Percentiles rank a stretch among this genome's conserved stretches.
phyloP scores from a whole-genome alignment of 345 rosid species.

The Capsella bursapastoris region DNA sequence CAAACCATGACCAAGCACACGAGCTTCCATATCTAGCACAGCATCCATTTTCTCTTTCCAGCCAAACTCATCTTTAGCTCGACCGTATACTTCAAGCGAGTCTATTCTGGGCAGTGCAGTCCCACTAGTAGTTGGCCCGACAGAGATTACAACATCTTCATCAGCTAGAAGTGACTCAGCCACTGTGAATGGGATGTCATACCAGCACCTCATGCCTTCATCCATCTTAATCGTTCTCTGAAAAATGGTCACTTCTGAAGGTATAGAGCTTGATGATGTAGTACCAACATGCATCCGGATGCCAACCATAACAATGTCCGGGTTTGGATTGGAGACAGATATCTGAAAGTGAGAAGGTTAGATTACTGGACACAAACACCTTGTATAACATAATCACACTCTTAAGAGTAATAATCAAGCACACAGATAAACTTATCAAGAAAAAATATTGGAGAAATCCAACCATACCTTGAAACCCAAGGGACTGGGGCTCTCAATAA shows the following conservation, averaged over 20 bases:
- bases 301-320: constrained; percentile 97
- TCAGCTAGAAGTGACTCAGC: constrained; percentile 98
- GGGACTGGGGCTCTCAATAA: constrained; percentile 83
- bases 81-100: constrained; percentile 93
- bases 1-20: constrained; percentile 80
- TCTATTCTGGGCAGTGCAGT: constrained; percentile 86
- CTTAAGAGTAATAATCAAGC: constrained; percentile 20
- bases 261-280: constrained; percentile 87
- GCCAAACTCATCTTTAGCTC: constrained; percentile 98
- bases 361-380: constrained; percentile 13
- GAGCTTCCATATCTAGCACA: constrained; percentile 94
- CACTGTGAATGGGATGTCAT: constrained; percentile 93
- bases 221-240: constrained; percentile 93
- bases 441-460: constrained; percentile 17
- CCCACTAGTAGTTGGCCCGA: constrained; percentile 87
- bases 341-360: constrained; percentile 57
- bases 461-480: constrained; percentile 84
- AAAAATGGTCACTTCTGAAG: constrained; percentile 83
- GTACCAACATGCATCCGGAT: constrained; percentile 93
- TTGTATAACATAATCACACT: constrained; percentile 14
- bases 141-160: constrained; percentile 84
- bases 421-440: constrained; percentile 11
- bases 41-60: constrained; percentile 99
- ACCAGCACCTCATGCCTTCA: constrained; percentile 97
- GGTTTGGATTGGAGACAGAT: constrained; percentile 88